Base-by-base conservation (phyloP, 2,329 filamentous ascomycete genomes). In the Scopulariopsis brevicaulis region DNA sequence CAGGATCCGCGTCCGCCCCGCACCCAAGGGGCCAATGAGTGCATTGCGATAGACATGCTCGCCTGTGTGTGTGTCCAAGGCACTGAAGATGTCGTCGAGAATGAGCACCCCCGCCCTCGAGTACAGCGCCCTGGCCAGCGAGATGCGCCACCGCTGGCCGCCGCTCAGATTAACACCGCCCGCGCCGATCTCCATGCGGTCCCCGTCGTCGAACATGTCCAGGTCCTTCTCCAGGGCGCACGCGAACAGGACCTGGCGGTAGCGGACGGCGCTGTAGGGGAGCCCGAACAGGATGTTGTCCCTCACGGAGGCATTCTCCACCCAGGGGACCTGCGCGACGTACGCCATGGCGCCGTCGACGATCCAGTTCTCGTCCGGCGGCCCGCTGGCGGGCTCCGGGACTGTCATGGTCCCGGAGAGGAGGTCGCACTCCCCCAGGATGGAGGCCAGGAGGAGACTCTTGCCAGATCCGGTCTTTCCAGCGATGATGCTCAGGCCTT, bases 21-120 rank as follows among this genome's bases (percentile, higher is more conserved):
- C n/a, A 22, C 20, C 28, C 25, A 53, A 15, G 18, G 20, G n/a
- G 7, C 20, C 50, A 22, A 6, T 28, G n/a, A 53, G 10, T 6
- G 22, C 50, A 10, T 53, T 25, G n/a, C 25, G n/a, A 14, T 20
- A 28, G 2, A 53, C 18, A 7, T 53, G 50, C 8, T 22, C 18
- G 7, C 50, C 50, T 3, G 25, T 88, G 65, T 92, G 87, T 3
- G 88, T 86, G 68, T 95, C 90, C 10, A 94, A 83, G 11, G 89
- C 85, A 65, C 86, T 90, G 68, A 95, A 92, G 50, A 93, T 89
- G 65, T 95, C 90, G 67, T 95, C 90, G 64, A 94, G 76, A 22
- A 94, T 5, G 15, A 66, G 37, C 4, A 59, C 53, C 12, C 58
- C 57, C 2, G 63, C 64, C 3, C 32, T 52, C 0, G 63, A 62